Conservation (phyloP, 2,329 filamentous ascomycete genomes). For the Colletotrichum agaves region DNA sequence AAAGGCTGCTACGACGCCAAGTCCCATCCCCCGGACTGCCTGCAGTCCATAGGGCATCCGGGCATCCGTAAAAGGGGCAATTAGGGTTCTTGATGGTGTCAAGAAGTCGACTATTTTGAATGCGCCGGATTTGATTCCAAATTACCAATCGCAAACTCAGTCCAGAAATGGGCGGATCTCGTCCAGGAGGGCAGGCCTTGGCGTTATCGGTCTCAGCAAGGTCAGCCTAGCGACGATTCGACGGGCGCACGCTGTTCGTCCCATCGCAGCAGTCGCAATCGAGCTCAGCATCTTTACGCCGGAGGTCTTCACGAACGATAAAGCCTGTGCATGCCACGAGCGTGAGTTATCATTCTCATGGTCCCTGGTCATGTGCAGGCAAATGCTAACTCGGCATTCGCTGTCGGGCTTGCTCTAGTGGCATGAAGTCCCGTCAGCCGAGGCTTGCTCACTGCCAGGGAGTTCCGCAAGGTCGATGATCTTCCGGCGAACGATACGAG, state of each 20-base stretch:
- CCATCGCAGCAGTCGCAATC: constrained; percentile 56
- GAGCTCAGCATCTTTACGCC: constrained; percentile 55
- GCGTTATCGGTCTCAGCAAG: constrained; percentile 55
- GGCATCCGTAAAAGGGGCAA: constrained; percentile 61
- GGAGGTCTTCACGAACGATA: constrained; percentile 52
- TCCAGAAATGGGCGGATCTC: constrained; percentile 46
- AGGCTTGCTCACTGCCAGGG: constrained; percentile 60
- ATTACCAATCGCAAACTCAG: constrained; percentile 57
- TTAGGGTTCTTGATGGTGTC: constrained; percentile 52
- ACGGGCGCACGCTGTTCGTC: constrained; percentile 48
- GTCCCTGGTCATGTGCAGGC: background rate
- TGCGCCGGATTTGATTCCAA: constrained; percentile 52
- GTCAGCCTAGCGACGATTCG: constrained; percentile 54
- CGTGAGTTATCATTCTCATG: constrained; percentile 40
- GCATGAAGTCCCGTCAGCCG: constrained; percentile 63
- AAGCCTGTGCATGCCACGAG: constrained; percentile 56
- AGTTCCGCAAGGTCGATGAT: constrained; percentile 52
- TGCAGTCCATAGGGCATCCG: constrained; percentile 60
- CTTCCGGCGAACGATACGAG: constrained; percentile 59
- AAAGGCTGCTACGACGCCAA: constrained; percentile 58
- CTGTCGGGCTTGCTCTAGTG: constrained; percentile 53
- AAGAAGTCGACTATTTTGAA: constrained; percentile 65
- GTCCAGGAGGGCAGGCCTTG: constrained; percentile 53
- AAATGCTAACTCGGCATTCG: constrained; percentile 34
- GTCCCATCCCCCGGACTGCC: constrained; percentile 49